Evolutionary conservation across 2,329 filamentous ascomycete genomes (phyloP), one percentile per base, ranked within the genome.

Genomic region (Laburnicola sp.): DNA sequence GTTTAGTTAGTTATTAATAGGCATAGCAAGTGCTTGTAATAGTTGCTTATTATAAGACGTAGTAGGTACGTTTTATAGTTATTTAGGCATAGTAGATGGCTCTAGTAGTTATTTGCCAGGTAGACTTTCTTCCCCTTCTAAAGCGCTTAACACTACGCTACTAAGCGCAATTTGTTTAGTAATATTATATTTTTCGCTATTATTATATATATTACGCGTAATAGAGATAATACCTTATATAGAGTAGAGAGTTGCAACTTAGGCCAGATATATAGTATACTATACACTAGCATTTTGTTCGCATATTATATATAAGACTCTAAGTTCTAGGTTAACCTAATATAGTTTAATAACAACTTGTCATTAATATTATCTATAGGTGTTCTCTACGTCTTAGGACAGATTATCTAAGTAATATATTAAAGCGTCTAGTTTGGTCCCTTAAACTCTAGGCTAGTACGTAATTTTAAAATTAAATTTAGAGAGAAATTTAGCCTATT

Each of bases 391-490:
- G 16, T 16, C 16, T 16, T 16, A 16, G 16, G 16, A 16, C 16
- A 16, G 16, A 16, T 16, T 16, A 16, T 16, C 16, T 16, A 16
- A 16, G 16, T 16, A 16, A 16, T 16, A 16, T 16, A 16, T 16
- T 16, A 16, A 16, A 16, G 16, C 16, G 40, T 49, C 30, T 43
- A 37, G 36, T 37, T 34, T 22, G 3, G 6, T 34, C 6, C 37
- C 32, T 22, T 40, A 34, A 21, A 2, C 36, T 28, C 22, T 37
- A 36, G 23, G 46, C 3, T 21, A 34, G 28, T 49, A 49, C 3
- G 35, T 22, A 28, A 49, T 49, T 36, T 34, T 6, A 22, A 49
- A 44, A 10, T 49, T 37, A 49, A 32, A 32, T 30, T 34, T 26
- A n/a, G 23, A 23, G 27, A 42, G 21, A 28, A 42, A 42, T 21